Percentiles rank a stretch among this genome's conserved stretches.
These are phyloP conservation scores for Isabelozyma gotoi DNA, from an alignment of 805 yeast genomes.

Conservation along the genomic window DNA sequence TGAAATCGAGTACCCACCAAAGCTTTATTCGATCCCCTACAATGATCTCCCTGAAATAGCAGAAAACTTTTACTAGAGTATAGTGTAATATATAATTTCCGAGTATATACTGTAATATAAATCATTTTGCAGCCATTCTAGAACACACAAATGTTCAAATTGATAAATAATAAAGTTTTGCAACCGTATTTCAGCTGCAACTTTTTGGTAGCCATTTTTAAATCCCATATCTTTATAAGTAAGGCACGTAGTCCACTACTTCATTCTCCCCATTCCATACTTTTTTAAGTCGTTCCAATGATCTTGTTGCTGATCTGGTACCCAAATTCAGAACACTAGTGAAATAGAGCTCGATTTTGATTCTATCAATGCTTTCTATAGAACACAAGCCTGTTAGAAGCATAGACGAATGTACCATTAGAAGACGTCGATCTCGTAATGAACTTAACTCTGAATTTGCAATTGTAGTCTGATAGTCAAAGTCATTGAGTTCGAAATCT, in stretches of 20 bases:
- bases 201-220: too few species aligned
- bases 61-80: neutral
- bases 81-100: neutral
- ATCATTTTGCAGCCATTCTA: too few species aligned
- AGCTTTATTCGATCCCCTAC: conserved; percentile 13
- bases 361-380: conserved; percentile 5
- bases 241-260: conserved; percentile 12
- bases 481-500: conserved; percentile 4
- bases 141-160: too few species aligned
- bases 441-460: neutral
- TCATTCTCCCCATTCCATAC: conserved; percentile 9
- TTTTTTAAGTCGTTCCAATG: conserved; percentile 5
- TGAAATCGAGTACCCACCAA: conserved; percentile 11
- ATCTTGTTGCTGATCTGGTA: conserved; percentile 11
- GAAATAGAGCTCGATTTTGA: conserved; percentile 12
- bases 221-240: conserved; percentile 7
- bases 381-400: conserved; percentile 13
- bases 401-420: conserved; percentile 14
- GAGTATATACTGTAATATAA: neutral
- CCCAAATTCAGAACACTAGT: conserved; percentile 10
- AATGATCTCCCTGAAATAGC: conserved; percentile 6
- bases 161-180: too few species aligned
- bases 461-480: conserved; percentile 1
- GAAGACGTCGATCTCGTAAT: conserved; percentile 10
- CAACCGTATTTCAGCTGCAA: too few species aligned